Conservation (phyloP, 2,329 filamentous ascomycete species). For the Beauveria medogensis region DNA sequence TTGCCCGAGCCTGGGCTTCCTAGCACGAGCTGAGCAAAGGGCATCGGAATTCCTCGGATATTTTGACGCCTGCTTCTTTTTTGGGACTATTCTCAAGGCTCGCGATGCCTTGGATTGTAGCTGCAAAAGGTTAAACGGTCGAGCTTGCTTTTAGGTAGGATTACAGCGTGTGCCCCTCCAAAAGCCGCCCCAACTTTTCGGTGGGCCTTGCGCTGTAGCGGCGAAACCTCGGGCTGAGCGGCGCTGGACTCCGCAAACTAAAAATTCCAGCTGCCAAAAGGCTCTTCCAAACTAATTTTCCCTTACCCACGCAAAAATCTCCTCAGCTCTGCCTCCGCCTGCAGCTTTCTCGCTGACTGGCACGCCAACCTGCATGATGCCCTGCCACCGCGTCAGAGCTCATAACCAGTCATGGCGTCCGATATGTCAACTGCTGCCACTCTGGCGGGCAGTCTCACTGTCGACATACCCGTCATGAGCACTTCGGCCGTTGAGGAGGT, state of each 20-base stretch:
- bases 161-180: conserved; percentile 7
- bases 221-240: conserved; percentile 9
- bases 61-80: neutral
- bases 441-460: conserved; percentile 23
- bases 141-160: neutral
- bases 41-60: conserved; percentile 31
- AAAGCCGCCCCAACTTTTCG: conserved; percentile 4
- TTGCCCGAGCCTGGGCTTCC: conserved; percentile 95
- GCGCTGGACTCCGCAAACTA: neutral
- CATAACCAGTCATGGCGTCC: conserved; percentile 32
- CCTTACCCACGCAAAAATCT: conserved; percentile 12
- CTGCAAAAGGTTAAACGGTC: neutral
- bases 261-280: neutral
- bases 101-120: neutral
- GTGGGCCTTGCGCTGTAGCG: conserved; percentile 5
- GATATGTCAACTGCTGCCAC: conserved; percentile 30
- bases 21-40: conserved; percentile 70
- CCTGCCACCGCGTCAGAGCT: conserved; percentile 23
- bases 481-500: conserved; percentile 25
- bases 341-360: neutral
- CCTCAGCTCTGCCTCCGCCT: neutral
- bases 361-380: conserved; percentile 27
- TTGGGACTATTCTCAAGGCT: neutral
- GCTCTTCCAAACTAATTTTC: conserved; percentile 3
- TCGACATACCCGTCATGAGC: conserved; percentile 30